A percentile compares a stretch with the other conserved stretches of the same genome.
Evolutionary conservation across 805 yeast species (phyloP).

Genomic region (Saturnispora mendoncae): DNA sequence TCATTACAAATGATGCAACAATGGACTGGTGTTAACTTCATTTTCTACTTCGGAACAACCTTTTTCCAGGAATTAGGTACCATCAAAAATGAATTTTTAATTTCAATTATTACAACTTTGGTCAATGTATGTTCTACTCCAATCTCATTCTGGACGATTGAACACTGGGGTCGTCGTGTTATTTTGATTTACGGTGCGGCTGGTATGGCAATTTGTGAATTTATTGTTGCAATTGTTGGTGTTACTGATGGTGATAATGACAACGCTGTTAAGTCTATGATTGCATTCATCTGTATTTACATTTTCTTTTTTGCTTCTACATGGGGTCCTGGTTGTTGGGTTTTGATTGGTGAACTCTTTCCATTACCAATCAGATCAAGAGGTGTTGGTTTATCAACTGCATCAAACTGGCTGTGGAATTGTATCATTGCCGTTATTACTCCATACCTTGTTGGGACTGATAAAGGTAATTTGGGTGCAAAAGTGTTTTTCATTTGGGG

Average conservation of each 20-base stretch:
- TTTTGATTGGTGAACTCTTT: slow-evolving; percentile 47
- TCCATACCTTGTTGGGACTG: slow-evolving; percentile 59
- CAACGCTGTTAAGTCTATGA: slow-evolving; percentile 25
- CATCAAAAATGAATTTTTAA: slow-evolving; percentile 37
- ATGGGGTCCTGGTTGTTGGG: slow-evolving; percentile 81
- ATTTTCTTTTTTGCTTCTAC: slow-evolving; percentile 70
- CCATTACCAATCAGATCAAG: slow-evolving; percentile 67
- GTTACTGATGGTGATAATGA: slow-evolving; percentile 20
- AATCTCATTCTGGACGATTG: slow-evolving; percentile 46
- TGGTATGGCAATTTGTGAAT: slow-evolving; percentile 43
- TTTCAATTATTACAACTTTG: slow-evolving; percentile 42
- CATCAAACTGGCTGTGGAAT: slow-evolving; percentile 73
- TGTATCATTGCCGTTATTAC: slow-evolving; percentile 66
- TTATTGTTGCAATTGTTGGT: slow-evolving; percentile 42
- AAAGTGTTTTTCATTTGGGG: slow-evolving; percentile 72
- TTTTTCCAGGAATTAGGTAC: slow-evolving; percentile 48
- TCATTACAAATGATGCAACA: slow-evolving; percentile 50
- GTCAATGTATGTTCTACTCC: slow-evolving; percentile 44
- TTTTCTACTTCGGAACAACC: slow-evolving; percentile 64
- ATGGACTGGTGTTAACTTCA: slow-evolving; percentile 66
- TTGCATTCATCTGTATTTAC: slow-evolving; percentile 43
- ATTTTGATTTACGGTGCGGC: slow-evolving; percentile 40
- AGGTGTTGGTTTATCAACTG: slow-evolving; percentile 60
- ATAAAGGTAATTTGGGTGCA: slow-evolving; percentile 49
- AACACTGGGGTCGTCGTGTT: slow-evolving; percentile 50